phyloP scores from a whole-genome alignment of 345 rosid genomes.

The Eucalyptus polyanthemos region DNA sequence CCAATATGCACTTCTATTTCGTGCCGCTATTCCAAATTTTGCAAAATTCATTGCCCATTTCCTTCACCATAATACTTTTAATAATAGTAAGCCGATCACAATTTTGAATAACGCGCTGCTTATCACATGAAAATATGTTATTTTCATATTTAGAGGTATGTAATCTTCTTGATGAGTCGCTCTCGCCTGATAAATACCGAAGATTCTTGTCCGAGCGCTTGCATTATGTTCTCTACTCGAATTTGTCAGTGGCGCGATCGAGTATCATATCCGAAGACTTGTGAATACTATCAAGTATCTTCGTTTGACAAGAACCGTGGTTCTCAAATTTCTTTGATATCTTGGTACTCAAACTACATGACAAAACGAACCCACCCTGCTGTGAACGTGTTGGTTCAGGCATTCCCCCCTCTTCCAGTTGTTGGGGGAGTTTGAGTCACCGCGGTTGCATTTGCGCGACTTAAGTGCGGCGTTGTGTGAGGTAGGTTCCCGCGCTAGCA shows the following conservation, averaged over 20 bases:
- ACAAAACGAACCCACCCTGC: not conserved
- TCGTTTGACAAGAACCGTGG: not conserved
- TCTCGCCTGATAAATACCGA: not conserved
- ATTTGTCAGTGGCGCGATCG: not conserved
- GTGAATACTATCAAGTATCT: not conserved
- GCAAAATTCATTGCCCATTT: not conserved
- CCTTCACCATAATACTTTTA: not conserved
- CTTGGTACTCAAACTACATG: not conserved
- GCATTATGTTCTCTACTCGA: not conserved
- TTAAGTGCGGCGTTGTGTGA: rapidly evolving
- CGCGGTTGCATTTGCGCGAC: rapidly evolving
- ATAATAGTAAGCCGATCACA: not conserved
- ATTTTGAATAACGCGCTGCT: not conserved
- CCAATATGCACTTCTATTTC: not conserved
- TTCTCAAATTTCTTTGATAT: not conserved
- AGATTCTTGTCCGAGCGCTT: not conserved
- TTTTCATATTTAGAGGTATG: not conserved
- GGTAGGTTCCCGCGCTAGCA: no score
- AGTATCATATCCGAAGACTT: not conserved
- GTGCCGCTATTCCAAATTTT: not conserved
- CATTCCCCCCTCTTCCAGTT: no score
- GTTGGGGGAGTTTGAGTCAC: no score
- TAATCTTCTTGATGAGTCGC: not conserved
- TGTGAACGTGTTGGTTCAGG: rapidly evolving
- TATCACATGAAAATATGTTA: not conserved